A percentile compares a stretch with the other conserved stretches of the same genome.
Conservation (phyloP, 306 rosid genomes). For the Quercus mongolica region DNA sequence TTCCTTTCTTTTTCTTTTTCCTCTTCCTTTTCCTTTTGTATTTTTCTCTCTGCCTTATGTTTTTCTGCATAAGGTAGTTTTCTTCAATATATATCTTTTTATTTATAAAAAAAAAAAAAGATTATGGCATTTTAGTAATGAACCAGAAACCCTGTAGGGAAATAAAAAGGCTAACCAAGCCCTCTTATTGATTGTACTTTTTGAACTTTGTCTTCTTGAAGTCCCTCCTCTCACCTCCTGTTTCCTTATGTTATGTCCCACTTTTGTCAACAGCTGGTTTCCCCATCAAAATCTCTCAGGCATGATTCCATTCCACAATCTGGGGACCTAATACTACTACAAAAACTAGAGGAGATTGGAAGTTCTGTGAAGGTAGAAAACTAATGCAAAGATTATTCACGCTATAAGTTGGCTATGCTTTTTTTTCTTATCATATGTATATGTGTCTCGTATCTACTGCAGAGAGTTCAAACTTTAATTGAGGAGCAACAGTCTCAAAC, state of each 20-base stretch:
- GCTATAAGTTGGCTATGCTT: neutral
- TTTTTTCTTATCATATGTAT: constrained; percentile 24
- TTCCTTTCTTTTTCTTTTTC: no score
- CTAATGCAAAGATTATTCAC: neutral
- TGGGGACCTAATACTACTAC: constrained; percentile 61
- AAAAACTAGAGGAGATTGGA: constrained; percentile 92
- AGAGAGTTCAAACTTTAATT: constrained; percentile 73
- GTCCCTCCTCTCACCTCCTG: neutral
- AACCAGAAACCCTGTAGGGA: neutral
- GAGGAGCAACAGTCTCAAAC: constrained; percentile 60
- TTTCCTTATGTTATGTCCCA: neutral
- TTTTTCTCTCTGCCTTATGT: no score
- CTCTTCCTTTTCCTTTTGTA: no score
- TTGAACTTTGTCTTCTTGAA: neutral
- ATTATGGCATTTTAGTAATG: neutral
- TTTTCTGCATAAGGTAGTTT: no score
- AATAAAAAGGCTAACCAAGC: constrained; percentile 2
- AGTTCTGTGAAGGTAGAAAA: constrained; percentile 75
- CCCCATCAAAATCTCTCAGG: constrained; percentile 63
- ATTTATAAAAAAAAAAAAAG: neutral
- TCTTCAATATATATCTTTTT: no score
- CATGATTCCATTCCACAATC: constrained; percentile 43
- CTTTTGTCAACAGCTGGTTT: constrained; percentile 34
- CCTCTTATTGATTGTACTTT: constrained; percentile 3
- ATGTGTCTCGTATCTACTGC: constrained; percentile 27